Percentiles rank a stretch among this genome's conserved stretches.
These are phyloP conservation scores for Colletotrichum ledebouriae DNA, from an alignment of 2,329 filamentous ascomycete genomes.

Conservation along the genomic window DNA sequence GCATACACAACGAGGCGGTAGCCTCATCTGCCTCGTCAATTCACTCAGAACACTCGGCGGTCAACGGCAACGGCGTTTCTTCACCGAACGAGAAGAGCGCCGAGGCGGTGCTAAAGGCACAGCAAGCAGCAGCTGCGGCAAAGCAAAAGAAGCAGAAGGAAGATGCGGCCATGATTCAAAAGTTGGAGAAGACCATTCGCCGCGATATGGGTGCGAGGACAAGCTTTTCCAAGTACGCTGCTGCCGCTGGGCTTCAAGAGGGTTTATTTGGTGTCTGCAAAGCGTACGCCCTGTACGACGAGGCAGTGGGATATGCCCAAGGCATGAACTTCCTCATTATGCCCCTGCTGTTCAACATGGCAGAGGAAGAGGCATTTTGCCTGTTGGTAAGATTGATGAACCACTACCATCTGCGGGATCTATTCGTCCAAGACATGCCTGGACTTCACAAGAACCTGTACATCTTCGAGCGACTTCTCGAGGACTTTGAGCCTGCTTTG, in stretches of 20 bases:
- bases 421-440: conserved; percentile 97
- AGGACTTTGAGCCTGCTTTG: conserved; percentile 92
- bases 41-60: conserved; percentile 80
- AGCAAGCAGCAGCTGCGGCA: conserved; percentile 74
- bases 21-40: conserved; percentile 87
- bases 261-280: conserved; percentile 96
- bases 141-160: conserved; percentile 85
- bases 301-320: conserved; percentile 95
- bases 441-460: conserved; percentile 94
- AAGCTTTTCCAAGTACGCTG: conserved; percentile 96
- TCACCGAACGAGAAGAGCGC: conserved; percentile 71
- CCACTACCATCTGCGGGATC: conserved; percentile 90
- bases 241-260: conserved; percentile 91
- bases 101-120: conserved; percentile 75
- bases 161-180: conserved; percentile 79
- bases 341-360: conserved; percentile 98
- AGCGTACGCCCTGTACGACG: conserved; percentile 95
- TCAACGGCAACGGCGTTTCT: conserved; percentile 67
- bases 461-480: conserved; percentile 93
- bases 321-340: conserved; percentile 99
- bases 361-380: conserved; percentile 96
- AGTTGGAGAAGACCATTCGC: conserved; percentile 91
- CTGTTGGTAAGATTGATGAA: conserved; percentile 95
- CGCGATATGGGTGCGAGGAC: conserved; percentile 92
- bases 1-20: conserved; percentile 74